A percentile compares a stretch with the other conserved stretches of the same genome.
Conservation (phyloP, 2,329 filamentous ascomycete species). For the Fusarium sp. region DNA sequence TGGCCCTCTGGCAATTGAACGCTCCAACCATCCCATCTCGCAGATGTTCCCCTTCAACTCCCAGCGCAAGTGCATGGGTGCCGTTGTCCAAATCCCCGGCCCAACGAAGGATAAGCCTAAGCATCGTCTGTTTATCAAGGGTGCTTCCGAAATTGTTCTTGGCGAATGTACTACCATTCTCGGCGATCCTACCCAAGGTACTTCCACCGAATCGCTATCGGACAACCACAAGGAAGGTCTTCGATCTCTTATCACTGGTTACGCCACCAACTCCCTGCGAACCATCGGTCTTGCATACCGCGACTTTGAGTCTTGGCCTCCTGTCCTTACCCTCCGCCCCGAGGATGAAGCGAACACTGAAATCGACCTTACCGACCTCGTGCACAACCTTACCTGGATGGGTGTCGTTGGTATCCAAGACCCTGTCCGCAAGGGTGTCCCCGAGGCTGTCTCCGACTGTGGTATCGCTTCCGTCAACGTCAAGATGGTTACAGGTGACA, state of each 20-base stretch:
- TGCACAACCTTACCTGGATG: slow-evolving; percentile 54
- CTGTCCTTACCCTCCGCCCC: slow-evolving; percentile 68
- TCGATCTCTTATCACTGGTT: slow-evolving; percentile 64
- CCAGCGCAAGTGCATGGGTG: slow-evolving; percentile 65
- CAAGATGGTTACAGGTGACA: slow-evolving; percentile 69
- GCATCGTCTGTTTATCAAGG: slow-evolving; percentile 65
- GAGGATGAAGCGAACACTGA: slow-evolving; percentile 63
- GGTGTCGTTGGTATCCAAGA: slow-evolving; percentile 73
- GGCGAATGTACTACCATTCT: slow-evolving; percentile 62
- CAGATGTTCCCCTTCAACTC: slow-evolving; percentile 67
- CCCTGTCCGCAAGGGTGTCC: slow-evolving; percentile 71
- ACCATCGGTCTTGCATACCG: slow-evolving; percentile 79
- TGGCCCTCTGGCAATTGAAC: slow-evolving; percentile 57
- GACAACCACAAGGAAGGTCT: slow-evolving; percentile 63
- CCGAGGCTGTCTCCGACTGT: slow-evolving; percentile 70
- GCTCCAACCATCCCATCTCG: slow-evolving; percentile 58
- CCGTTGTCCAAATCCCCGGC: slow-evolving; percentile 59
- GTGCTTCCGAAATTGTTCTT: slow-evolving; percentile 66
- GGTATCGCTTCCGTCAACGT: slow-evolving; percentile 73
- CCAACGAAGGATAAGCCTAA: slow-evolving; percentile 41
- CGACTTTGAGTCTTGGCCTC: slow-evolving; percentile 78
- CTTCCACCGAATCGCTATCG: slow-evolving; percentile 21
- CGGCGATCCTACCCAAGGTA: slow-evolving; percentile 59
- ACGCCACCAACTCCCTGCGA: slow-evolving; percentile 73
- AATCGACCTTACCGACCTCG: slow-evolving; percentile 63